Base-by-base conservation (phyloP, 2,329 filamentous ascomycete species). In the Ophiostoma populinum region DNA sequence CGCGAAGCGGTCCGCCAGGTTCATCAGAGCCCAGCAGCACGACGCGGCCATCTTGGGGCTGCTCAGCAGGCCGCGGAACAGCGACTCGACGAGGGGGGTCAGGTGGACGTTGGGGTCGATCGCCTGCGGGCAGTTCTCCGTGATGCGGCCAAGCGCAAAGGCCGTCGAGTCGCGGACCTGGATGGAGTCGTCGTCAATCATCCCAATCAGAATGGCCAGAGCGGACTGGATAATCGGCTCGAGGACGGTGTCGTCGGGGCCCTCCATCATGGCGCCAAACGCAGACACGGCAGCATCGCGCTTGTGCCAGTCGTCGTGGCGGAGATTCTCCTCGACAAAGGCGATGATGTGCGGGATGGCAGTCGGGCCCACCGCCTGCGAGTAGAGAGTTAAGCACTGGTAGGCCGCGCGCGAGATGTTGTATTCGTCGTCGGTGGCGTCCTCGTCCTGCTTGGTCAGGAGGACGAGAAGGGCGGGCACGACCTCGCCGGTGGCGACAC, bases 11-110 rank as follows among this genome's bases (percentile, higher is more conserved):
- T 98, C 90, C 9, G 90, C 87, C 52, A 98, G 63, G 59, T 95
- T 98, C 82, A 98, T 95, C 46, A 98, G 62, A 21, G 90, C 86
- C 90, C 92, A 94, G 63, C 90, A 98, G 73, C 90, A 95, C 20
- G 90, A 98, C 37, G 83, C 76, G 21, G 87, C 90, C 76, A 98
- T 98, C 70, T 92, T 94, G 40, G 85, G 79, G 54, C 80, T 90
- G 60, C 80, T 87, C 40, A 82, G 74, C 40, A 98, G 68, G 34
- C 87, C 90, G 46, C 76, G 74, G 63, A 98, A 98, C 8, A 98
- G 70, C 26, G 86, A 80, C 38, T 75, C 72, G 50, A 98, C 87
- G 42, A 98, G 65, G 15, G 79, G 73, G 43, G 85, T 80, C 5
- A 98, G 70, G 52, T 94, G 83, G 43, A 75, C 65, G 46, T 70